Evolutionary conservation across 495 filamentous ascomycete species (phyloP).

Genomic region (Antarctomyces pellizariae): DNA sequence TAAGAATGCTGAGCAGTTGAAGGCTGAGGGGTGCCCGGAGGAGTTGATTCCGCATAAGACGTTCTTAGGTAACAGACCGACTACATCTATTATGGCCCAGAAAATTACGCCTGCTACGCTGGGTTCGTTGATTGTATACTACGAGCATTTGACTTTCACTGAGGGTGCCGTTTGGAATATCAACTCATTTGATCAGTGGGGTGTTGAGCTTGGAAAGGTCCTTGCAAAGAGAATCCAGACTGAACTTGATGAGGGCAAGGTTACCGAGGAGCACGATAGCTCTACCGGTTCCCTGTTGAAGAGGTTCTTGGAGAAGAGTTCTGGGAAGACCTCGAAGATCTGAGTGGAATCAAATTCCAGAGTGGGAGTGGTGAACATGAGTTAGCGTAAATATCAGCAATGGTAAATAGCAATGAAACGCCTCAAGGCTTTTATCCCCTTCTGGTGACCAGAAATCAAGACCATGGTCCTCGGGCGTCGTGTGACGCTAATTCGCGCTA

Average conservation of each 20-base stretch:
- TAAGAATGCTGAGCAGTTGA: slow-evolving; percentile 77
- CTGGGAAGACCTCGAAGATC: no score
- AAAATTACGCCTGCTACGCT: slow-evolving; percentile 87
- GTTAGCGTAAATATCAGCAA: no score
- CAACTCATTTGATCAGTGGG: slow-evolving; percentile 99
- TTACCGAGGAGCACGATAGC: slow-evolving; percentile 48
- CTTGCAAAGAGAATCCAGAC: slow-evolving; percentile 76
- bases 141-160: slow-evolving; percentile 94
- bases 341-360: no score
- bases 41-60: slow-evolving; percentile 91
- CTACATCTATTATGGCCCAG: slow-evolving; percentile 79
- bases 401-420: no score
- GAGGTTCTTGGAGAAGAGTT: slow-evolving; percentile 49
- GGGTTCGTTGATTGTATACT: slow-evolving; percentile 91
- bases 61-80: slow-evolving; percentile 92
- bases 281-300: slow-evolving; percentile 74
- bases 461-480: no score
- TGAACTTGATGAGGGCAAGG: slow-evolving; percentile 54
- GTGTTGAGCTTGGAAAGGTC: slow-evolving; percentile 91
- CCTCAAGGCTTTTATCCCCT: no score
- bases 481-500: no score
- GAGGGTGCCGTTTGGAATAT: slow-evolving; percentile 98
- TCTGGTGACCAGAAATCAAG: no score
- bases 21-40: slow-evolving; percentile 66
- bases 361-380: no score